Conservation (phyloP, 768 basidiomycete species). For the Cystobasidium onofrii region DNA sequence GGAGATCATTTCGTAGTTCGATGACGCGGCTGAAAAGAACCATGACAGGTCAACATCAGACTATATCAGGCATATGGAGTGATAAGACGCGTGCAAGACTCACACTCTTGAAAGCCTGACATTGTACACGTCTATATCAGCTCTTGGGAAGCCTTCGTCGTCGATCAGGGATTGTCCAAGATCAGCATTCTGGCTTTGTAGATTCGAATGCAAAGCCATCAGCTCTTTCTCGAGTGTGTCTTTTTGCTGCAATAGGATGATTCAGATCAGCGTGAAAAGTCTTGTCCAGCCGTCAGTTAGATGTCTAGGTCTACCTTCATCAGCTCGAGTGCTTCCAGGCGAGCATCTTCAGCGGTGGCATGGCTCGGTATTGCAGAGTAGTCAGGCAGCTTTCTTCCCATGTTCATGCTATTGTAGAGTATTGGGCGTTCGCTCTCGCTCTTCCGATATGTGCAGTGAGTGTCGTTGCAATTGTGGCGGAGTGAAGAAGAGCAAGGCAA, state of each 20-base stretch:
- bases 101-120: conserved; percentile 28
- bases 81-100: neutral
- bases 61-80: too few relatives aligned
- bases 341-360: neutral
- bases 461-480: neutral
- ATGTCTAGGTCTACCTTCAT: neutral
- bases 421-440: neutral
- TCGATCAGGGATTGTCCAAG: conserved; percentile 14
- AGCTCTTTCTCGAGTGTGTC: conserved; percentile 23
- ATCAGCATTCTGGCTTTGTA: conserved; percentile 10
- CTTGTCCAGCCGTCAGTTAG: neutral
- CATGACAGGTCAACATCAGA: neutral
- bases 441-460: neutral
- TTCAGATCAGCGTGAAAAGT: neutral
- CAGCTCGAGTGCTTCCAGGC: conserved; percentile 8
- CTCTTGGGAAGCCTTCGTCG: conserved; percentile 27
- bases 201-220: neutral
- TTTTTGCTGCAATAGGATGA: neutral
- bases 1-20: conserved; percentile 18
- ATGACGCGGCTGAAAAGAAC: conserved; percentile 16
- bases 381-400: conserved; percentile 5
- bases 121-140: conserved; percentile 26
- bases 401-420: neutral
- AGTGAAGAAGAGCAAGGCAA: neutral
- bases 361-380: neutral